A percentile compares a stretch with the other conserved stretches of the same genome.
phyloP scores from a whole-genome alignment of 495 filamentous ascomycete species.

The Aspergillus leporis region DNA sequence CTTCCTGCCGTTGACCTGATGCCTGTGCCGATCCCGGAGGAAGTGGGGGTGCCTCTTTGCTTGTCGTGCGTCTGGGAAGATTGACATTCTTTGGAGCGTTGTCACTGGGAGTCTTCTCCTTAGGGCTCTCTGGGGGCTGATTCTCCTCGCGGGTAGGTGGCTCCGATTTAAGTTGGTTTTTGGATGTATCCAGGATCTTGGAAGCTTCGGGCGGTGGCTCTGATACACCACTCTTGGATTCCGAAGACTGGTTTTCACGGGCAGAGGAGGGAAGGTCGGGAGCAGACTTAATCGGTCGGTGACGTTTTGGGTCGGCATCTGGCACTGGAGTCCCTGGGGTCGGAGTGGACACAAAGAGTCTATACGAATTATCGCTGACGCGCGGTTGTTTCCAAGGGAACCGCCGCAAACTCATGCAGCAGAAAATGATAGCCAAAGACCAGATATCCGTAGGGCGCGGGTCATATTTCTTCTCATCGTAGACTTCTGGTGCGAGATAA shows the following conservation, averaged over 20 bases:
- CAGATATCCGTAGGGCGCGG: conserved; percentile 93
- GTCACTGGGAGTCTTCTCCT: conserved; percentile 22
- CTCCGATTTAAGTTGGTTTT: conserved; percentile 17
- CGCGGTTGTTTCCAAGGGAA: conserved; percentile 98
- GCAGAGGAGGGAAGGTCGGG: conserved; percentile 34
- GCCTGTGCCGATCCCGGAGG: conserved; percentile 25
- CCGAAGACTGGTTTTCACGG: conserved; percentile 25
- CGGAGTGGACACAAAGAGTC: conserved; percentile 82
- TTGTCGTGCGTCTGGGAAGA: conserved; percentile 38
- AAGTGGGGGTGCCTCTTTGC: conserved; percentile 52
- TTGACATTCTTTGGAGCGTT: conserved; percentile 27
- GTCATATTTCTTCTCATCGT: conserved; percentile 92
- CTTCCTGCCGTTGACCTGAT: conserved; percentile 58
- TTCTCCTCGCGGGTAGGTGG: conserved; percentile 23
- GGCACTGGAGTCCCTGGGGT: conserved; percentile 49
- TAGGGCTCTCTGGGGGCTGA: conserved; percentile 22
- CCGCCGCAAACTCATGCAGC: conserved; percentile 93
- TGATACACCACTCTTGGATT: conserved; percentile 10
- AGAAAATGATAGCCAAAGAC: conserved; percentile 98
- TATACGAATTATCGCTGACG: conserved; percentile 89
- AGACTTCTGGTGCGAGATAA: conserved; percentile 95
- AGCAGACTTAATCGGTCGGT: conserved; percentile 37
- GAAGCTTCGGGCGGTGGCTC: conserved; percentile 13
- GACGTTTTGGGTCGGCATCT: conserved; percentile 46
- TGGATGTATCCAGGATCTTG: conserved; percentile 14